These are phyloP conservation scores for Gyrodon lividus DNA, from an alignment of 768 basidiomycete genomes.

Conservation along the genomic window DNA sequence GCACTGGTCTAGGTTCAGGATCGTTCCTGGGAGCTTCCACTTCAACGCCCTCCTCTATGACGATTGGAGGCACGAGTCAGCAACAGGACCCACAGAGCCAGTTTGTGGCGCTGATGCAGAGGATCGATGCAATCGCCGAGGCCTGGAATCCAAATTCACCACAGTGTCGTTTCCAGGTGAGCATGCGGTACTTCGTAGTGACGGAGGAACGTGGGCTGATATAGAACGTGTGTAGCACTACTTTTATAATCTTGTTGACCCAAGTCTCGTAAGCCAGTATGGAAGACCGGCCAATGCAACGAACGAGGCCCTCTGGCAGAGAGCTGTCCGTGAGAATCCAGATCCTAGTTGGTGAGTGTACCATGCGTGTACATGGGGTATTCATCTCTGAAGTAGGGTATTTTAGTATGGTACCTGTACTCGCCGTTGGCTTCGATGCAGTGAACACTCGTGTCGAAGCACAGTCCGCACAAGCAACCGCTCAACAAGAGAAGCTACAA, in stretches of 20 bases:
- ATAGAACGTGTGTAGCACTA: constrained; percentile 49
- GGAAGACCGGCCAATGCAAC: constrained; percentile 70
- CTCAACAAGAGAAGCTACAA: constrained; percentile 67
- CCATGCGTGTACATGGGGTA: not conserved
- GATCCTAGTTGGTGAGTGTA: constrained; percentile 65
- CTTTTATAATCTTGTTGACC: constrained; percentile 84
- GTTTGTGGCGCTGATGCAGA: constrained; percentile 50
- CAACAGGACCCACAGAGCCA: constrained; percentile 64
- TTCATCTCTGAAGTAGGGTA: constrained; percentile 1
- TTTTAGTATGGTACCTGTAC: constrained; percentile 70
- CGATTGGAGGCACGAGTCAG: constrained; percentile 38
- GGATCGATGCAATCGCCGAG: constrained; percentile 60
- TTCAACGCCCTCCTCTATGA: constrained; percentile 34
- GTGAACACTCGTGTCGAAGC: constrained; percentile 76
- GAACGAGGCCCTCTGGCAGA: constrained; percentile 74
- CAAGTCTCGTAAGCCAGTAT: constrained; percentile 61
- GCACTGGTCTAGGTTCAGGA: constrained; percentile 21
- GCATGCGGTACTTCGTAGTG: not conserved
- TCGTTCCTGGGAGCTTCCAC: constrained; percentile 32
- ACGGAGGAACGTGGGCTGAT: not conserved
- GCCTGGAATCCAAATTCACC: constrained; percentile 73
- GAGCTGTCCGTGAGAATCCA: constrained; percentile 78
- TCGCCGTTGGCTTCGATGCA: constrained; percentile 82
- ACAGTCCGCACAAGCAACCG: constrained; percentile 62
- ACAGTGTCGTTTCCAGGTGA: constrained; percentile 79